Conservation (phyloP, 2,329 filamentous ascomycete genomes). For the Cyclaneusma minus region DNA sequence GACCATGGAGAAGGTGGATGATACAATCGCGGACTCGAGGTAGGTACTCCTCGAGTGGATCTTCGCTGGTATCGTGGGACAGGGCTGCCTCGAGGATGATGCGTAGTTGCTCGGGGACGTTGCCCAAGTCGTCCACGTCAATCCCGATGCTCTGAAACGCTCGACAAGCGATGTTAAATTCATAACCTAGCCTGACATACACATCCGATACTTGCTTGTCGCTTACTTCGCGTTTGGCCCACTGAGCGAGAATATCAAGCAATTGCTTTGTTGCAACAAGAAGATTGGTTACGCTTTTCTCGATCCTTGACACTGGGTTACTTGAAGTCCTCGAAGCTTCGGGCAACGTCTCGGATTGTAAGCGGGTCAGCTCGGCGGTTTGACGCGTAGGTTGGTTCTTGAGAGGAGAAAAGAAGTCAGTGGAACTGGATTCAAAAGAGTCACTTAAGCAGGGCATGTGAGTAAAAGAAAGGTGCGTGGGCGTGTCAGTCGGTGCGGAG, state of each 20-base stretch:
- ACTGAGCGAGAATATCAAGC: constrained; percentile 91
- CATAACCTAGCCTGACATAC: constrained; percentile 91
- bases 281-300: constrained; percentile 96
- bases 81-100: constrained; percentile 89
- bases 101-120: constrained; percentile 81
- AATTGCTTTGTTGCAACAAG: constrained; percentile 96
- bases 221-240: constrained; percentile 83
- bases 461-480: too few relatives aligned
- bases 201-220: constrained; percentile 96
- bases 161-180: constrained; percentile 97
- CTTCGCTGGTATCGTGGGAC: constrained; percentile 87
- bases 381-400: too few relatives aligned
- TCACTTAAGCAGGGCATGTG: too few relatives aligned
- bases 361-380: too few relatives aligned
- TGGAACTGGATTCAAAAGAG: too few relatives aligned
- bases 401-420: too few relatives aligned
- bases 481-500: too few relatives aligned
- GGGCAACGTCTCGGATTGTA: too few relatives aligned
- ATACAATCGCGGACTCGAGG: constrained; percentile 96
- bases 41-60: constrained; percentile 86
- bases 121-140: constrained; percentile 84
- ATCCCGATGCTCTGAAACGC: constrained; percentile 96
- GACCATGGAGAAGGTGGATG: constrained; percentile 85
- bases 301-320: constrained; percentile 81
- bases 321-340: constrained; percentile 47